Percentiles rank a stretch among this genome's conserved stretches.
phyloP scores from a whole-genome alignment of 441 rosid genomes.

The Gossypium laxum region DNA sequence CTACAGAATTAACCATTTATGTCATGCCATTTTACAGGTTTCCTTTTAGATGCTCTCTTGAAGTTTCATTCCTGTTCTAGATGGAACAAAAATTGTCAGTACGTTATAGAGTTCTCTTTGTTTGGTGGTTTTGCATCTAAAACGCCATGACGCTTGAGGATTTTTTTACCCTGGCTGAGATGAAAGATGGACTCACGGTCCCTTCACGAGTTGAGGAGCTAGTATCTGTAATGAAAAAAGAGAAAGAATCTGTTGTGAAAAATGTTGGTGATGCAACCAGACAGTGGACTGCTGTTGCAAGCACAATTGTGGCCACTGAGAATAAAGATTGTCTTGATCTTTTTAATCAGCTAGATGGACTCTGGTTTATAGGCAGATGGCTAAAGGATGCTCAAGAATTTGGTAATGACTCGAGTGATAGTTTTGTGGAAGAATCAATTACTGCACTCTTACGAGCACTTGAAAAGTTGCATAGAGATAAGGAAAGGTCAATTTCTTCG shows the following conservation, averaged over 20 bases:
- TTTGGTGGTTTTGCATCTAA: conserved; percentile 41
- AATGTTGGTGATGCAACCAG: conserved; percentile 64
- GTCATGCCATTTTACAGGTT: conserved; percentile 29
- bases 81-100: conserved; percentile 27
- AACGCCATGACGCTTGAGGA: conserved; percentile 80
- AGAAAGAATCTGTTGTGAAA: conserved; percentile 51
- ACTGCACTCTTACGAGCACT: conserved; percentile 60
- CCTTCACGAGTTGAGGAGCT: conserved; percentile 77
- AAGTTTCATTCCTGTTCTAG: conserved; percentile 16
- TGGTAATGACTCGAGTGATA: conserved; percentile 37
- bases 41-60: conserved; percentile 14
- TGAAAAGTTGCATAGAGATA: conserved; percentile 60
- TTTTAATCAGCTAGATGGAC: conserved; percentile 79
- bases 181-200: conserved; percentile 78
- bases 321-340: conserved; percentile 83
- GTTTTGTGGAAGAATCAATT: conserved; percentile 61
- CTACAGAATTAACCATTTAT: conserved; percentile 21
- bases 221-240: conserved; percentile 60
- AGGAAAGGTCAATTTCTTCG: conserved; percentile 59
- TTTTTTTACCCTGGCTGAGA: conserved; percentile 79
- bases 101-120: conserved; percentile 20
- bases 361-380: conserved; percentile 65
- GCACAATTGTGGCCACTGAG: conserved; percentile 71
- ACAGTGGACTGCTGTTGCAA: conserved; percentile 88
- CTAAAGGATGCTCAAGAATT: conserved; percentile 51